Evolutionary conservation across 2,329 filamentous ascomycete species (phyloP).

Genomic region (Hypoxylon sp.): DNA sequence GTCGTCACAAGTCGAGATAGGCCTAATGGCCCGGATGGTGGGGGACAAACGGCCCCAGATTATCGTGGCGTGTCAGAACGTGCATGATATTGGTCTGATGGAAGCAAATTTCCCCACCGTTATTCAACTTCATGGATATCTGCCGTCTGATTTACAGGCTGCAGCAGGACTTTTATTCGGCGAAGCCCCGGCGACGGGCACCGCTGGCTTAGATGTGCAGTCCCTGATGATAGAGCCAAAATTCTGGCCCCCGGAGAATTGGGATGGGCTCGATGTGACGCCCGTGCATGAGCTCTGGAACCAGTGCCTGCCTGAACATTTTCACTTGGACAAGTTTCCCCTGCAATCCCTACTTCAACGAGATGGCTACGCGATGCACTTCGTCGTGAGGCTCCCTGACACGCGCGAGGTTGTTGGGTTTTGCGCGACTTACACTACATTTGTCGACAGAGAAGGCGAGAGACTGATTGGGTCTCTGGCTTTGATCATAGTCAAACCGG

Average conservation of each 20-base stretch:
- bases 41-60: constrained; percentile 60
- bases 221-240: constrained; percentile 46
- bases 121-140: constrained; percentile 59
- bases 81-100: constrained; percentile 50
- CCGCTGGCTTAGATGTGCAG: constrained; percentile 39
- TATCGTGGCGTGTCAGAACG: constrained; percentile 59
- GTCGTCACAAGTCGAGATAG: constrained; percentile 60
- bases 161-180: constrained; percentile 62
- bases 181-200: constrained; percentile 38
- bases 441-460: constrained; percentile 60
- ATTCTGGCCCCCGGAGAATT: constrained; percentile 52
- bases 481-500: constrained; percentile 59
- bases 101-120: constrained; percentile 59
- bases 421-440: constrained; percentile 67
- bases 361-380: constrained; percentile 65
- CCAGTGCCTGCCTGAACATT: constrained; percentile 54
- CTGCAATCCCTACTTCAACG: constrained; percentile 59
- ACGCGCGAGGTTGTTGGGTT: constrained; percentile 60
- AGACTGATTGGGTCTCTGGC: constrained; percentile 64
- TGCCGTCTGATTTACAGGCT: constrained; percentile 55
- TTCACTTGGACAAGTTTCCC: constrained; percentile 53
- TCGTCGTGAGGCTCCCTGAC: constrained; percentile 59
- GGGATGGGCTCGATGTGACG: constrained; percentile 47
- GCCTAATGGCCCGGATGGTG: constrained; percentile 53
- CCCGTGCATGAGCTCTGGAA: constrained; percentile 58